Base-by-base conservation (phyloP, 331 rosid species). In the Quercus phellos region DNA sequence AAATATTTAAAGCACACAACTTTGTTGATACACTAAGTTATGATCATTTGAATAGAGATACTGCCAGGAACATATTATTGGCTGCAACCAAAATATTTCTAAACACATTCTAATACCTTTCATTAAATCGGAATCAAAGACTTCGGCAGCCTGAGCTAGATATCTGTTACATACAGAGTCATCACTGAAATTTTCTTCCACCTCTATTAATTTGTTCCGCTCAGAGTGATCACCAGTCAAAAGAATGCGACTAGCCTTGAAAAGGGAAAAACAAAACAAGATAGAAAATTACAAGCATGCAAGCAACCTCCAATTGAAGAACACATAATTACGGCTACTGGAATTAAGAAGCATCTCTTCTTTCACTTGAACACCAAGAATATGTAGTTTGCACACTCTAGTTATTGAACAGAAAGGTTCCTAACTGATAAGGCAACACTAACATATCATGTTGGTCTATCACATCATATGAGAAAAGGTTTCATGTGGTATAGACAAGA, bases 211-310 rank as follows among this genome's bases (percentile, higher is more conserved):
- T 80, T 84, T 92, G 83, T 75, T 90, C 84, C 89, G 84, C 79
- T 92, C 97, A 42, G 87, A 83, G 84, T 55, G 82, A 85, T 91
- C 93, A 11, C 96, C 94, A 12, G 85, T 92, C 77, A 74, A 78
- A 84, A 92, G 92, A 82, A 87, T 67, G 30, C 29, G 87, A 73
- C 89, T 83, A 80, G 97, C 99, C 99, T 94, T 75, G 72, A 34
- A 79, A 71, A 55, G 63, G 67, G 17, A 84, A 75, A 58, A 73
- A 70, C 66, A 86, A 67, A 51, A 76, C 77, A 75, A 83, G 74
- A 78, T 26, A 68, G 51, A 68, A 59, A 69, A 76, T 67, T 46
- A 74, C 81, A 74, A 77, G 35, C 35, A 61, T 71, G 75, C 61
- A 74, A 77, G 50, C 63, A 83, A 73, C 69, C 72, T 29, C 68